Conservation (phyloP, 345 rosid species). For the Eucalyptus erythrocorys region DNA sequence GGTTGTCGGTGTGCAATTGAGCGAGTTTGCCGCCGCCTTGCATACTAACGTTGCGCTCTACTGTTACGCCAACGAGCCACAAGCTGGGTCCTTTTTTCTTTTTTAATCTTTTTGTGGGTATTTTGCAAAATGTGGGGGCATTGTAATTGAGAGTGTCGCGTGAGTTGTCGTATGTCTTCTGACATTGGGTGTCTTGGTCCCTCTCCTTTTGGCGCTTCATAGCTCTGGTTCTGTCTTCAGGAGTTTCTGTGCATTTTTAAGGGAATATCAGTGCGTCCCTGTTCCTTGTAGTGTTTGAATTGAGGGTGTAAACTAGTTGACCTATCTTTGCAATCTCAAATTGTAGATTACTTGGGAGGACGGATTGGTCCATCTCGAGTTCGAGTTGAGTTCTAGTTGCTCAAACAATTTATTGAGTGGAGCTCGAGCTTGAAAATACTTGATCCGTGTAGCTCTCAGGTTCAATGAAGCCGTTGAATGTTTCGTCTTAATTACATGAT, state of each 20-base stretch:
- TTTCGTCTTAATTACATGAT: background rate
- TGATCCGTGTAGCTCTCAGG: background rate
- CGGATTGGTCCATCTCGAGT: background rate
- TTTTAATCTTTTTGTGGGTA: background rate
- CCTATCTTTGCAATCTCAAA: background rate
- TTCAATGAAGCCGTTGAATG: background rate
- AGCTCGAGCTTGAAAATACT: background rate
- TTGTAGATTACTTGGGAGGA: background rate
- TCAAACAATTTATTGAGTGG: background rate
- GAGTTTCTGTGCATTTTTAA: background rate
- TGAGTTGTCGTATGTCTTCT: background rate
- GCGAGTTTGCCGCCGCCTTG: background rate
- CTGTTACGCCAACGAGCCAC: background rate
- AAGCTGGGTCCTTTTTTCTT: background rate
- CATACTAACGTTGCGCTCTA: background rate
- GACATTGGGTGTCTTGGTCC: background rate
- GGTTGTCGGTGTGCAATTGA: background rate
- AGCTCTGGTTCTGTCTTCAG: background rate
- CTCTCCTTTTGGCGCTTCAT: background rate
- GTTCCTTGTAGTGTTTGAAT: background rate
- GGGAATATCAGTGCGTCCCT: background rate
- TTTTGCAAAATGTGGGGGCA: background rate
- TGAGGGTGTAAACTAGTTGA: background rate
- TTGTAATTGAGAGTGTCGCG: background rate
- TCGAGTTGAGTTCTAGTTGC: background rate